phyloP scores from a whole-genome alignment of 73 alveolate genomes.

The Tetrahymena thermophila region DNA sequence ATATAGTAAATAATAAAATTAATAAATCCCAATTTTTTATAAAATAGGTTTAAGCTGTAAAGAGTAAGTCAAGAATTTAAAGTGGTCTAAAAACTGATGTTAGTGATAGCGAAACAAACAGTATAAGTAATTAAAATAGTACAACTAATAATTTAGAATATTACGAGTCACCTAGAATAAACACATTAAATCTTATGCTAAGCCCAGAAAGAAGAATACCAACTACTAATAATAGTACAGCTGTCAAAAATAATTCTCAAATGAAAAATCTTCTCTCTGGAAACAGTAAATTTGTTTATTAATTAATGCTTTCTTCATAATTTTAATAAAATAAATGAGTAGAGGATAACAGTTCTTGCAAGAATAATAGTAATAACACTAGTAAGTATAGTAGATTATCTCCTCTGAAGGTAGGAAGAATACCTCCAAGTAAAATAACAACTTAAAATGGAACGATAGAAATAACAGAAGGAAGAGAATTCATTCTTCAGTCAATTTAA shows the following conservation, averaged over 20 bases:
- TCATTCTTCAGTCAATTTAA: neutral
- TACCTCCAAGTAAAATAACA: neutral
- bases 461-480: neutral
- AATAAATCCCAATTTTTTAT: neutral
- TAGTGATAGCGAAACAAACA: neutral
- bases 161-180: neutral
- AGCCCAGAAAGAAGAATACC: neutral
- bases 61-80: neutral
- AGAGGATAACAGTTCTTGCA: neutral
- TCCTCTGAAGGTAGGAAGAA: neutral
- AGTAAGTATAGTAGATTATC: neutral
- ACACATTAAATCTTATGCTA: neutral
- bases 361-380: neutral
- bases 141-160: neutral
- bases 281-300: neutral
- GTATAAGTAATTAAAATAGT: neutral
- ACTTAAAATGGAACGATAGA: neutral
- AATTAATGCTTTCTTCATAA: neutral
- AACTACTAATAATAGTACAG: neutral
- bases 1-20: neutral
- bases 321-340: neutral
- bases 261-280: neutral
- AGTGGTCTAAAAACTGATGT: neutral
- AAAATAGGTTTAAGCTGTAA: neutral
- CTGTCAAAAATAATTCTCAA: neutral